Conservation (phyloP, 2,329 filamentous ascomycete species). For the Colletotrichum sp. region DNA sequence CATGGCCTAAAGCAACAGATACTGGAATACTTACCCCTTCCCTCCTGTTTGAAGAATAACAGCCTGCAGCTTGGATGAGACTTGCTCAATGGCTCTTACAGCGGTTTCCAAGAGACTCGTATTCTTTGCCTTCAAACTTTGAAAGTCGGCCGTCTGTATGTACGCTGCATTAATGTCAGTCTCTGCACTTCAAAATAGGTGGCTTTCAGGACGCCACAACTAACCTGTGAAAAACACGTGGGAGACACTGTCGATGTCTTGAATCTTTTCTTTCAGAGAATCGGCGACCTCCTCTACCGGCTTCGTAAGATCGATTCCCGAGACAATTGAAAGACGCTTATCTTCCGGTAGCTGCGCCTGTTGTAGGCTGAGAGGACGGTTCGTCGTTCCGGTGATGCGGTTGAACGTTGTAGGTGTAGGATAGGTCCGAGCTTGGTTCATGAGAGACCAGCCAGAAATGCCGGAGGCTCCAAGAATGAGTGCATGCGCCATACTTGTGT, state of each 20-base stretch:
- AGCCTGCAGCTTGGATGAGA: not conserved
- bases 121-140: not conserved
- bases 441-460: conserved; percentile 24
- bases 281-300: not conserved
- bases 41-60: conserved; percentile 23
- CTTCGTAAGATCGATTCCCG: conserved; percentile 18
- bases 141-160: not conserved
- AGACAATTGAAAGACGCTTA: conserved; percentile 10
- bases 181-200: not conserved
- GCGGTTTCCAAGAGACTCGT: not conserved
- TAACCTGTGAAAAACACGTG: conserved; percentile 24
- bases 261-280: conserved; percentile 2
- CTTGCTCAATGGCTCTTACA: not conserved
- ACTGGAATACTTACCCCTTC: not conserved
- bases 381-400: conserved; percentile 23
- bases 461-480: conserved; percentile 24
- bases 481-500: conserved; percentile 18
- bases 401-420: conserved; percentile 15
- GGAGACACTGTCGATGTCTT: conserved; percentile 12
- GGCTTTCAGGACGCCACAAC: not conserved
- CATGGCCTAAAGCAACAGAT: not conserved
- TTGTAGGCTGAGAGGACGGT: conserved; percentile 13
- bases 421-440: conserved; percentile 19
- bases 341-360: conserved; percentile 3
- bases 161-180: not conserved